These are phyloP conservation scores for Lepidopterella palustris DNA, from an alignment of 495 filamentous ascomycete species.

Conservation along the genomic window DNA sequence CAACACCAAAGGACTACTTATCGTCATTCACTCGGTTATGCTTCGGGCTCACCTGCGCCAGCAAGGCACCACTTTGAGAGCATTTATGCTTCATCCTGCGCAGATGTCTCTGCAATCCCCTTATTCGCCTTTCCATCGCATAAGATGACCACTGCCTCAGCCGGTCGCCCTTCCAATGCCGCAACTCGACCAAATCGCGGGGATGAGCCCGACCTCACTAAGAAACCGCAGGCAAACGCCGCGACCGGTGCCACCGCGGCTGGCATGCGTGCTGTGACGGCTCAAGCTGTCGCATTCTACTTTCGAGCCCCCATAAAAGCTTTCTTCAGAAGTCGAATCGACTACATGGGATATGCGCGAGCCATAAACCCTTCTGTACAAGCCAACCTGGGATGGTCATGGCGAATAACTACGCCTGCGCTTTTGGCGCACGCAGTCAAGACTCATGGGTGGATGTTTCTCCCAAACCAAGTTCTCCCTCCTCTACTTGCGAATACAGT, in stretches of 20 bases:
- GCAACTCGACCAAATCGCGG: background rate
- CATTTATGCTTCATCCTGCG: background rate
- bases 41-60: background rate
- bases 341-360: conserved; percentile 64
- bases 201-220: background rate
- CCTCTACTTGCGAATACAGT: conserved; percentile 76
- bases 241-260: conserved; percentile 72
- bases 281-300: conserved; percentile 77
- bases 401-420: conserved; percentile 68
- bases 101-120: background rate
- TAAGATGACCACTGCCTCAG: conserved; percentile 8
- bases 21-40: background rate
- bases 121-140: background rate
- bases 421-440: conserved; percentile 72
- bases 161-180: background rate
- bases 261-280: conserved; percentile 68
- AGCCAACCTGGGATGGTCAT: conserved; percentile 55
- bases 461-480: conserved; percentile 82
- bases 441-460: conserved; percentile 75
- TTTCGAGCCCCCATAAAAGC: conserved; percentile 84
- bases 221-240: conserved; percentile 52
- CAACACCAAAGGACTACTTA: background rate
- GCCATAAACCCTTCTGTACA: conserved; percentile 58
- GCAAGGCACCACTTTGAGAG: background rate
- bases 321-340: conserved; percentile 81